These are phyloP conservation scores for Fomitopsis palustris DNA, from an alignment of 1,284 basidiomycete species.

Conservation along the genomic window DNA sequence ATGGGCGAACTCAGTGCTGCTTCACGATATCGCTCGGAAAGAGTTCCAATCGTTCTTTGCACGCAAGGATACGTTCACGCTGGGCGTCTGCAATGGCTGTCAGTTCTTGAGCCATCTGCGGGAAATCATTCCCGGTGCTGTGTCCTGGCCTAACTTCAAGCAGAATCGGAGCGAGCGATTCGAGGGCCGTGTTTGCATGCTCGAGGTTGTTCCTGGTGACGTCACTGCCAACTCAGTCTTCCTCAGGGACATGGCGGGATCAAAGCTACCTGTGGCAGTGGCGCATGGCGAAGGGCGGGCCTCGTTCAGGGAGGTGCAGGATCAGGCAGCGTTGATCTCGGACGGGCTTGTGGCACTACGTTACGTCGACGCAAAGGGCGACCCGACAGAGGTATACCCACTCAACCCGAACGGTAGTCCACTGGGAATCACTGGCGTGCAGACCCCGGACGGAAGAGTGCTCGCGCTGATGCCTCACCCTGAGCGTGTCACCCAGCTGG, in stretches of 20 bases:
- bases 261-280: constrained; percentile 87
- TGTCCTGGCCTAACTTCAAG: constrained; percentile 90
- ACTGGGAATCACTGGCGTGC: constrained; percentile 85
- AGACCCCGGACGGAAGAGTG: constrained; percentile 83
- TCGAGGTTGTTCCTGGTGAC: constrained; percentile 66
- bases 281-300: constrained; percentile 96
- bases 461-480: constrained; percentile 97
- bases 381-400: constrained; percentile 78
- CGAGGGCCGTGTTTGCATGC: constrained; percentile 82
- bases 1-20: constrained; percentile 93
- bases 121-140: constrained; percentile 85
- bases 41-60: constrained; percentile 86
- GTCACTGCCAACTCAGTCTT: constrained; percentile 73
- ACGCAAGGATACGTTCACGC: constrained; percentile 78
- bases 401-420: constrained; percentile 94
- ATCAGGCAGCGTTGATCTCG: constrained; percentile 40
- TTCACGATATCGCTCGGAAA: constrained; percentile 69
- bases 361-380: constrained; percentile 72
- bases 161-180: constrained; percentile 87
- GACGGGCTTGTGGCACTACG: constrained; percentile 64
- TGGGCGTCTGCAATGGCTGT: constrained; percentile 98
- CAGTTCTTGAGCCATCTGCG: constrained; percentile 91
- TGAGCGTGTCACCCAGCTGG: constrained; percentile 73
- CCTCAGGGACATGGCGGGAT: constrained; percentile 84
- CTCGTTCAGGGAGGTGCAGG: constrained; percentile 51